Conservation (phyloP, 1,284 basidiomycete genomes). For the Neolentinus lepideus region DNA sequence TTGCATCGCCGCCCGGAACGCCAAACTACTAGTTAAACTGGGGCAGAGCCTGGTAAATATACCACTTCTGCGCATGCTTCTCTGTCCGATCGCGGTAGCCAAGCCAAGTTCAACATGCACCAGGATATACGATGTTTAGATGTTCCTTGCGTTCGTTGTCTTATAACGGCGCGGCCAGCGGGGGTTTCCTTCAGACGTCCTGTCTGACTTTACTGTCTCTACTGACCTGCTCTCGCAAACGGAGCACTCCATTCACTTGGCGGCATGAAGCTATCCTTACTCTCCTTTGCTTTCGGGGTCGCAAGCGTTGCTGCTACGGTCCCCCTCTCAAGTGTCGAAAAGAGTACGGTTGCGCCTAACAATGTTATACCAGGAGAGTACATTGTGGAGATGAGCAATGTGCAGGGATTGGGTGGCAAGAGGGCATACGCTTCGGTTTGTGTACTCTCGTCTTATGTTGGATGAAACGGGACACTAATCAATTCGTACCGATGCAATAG, state of each 20-base stretch:
- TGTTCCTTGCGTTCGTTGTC: not conserved
- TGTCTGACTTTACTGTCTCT: not conserved
- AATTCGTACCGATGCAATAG: conserved; percentile 10
- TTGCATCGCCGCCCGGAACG: no score
- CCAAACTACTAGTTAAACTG: no score
- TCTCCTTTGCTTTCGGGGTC: conserved; percentile 14
- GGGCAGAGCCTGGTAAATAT: no score
- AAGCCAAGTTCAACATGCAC: not conserved
- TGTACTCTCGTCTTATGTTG: no score
- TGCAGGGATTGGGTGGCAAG: conserved; percentile 30
- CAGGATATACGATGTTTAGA: not conserved
- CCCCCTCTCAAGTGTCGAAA: conserved; percentile 27
- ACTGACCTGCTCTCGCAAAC: not conserved
- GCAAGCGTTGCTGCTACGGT: conserved; percentile 8
- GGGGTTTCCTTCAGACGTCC: not conserved
- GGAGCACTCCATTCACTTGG: conserved; percentile 2
- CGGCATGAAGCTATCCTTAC: conserved; percentile 24
- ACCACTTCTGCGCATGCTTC: not conserved
- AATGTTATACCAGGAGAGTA: conserved; percentile 38
- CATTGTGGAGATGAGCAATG: conserved; percentile 40
- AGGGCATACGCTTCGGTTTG: conserved; percentile 19
- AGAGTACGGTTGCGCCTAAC: conserved; percentile 23
- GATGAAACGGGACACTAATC: no score
- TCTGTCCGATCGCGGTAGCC: not conserved
- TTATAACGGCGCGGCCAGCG: not conserved